Conservation (phyloP, 306 rosid genomes). For the Glycyrrhiza uralensis region DNA sequence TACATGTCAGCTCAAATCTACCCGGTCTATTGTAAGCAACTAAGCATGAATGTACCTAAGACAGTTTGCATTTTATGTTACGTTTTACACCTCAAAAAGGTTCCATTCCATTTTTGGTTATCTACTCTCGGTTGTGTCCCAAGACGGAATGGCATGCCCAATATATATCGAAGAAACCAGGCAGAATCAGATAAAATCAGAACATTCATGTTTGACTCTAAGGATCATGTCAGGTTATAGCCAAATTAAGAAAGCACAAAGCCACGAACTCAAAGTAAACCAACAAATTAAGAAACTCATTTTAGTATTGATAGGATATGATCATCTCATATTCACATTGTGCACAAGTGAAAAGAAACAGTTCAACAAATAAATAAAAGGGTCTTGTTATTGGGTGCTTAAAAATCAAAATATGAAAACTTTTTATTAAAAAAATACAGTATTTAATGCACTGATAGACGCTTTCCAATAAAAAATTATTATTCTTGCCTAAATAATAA, state of each 20-base stretch:
- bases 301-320: neutral
- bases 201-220: neutral
- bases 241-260: neutral
- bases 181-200: neutral
- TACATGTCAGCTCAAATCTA: neutral
- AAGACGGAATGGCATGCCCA: neutral
- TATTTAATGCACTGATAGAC: neutral
- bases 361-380: neutral
- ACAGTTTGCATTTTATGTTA: neutral
- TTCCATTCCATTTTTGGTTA: neutral
- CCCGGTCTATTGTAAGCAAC: neutral
- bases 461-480: neutral
- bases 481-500: too few species aligned
- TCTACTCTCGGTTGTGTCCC: neutral
- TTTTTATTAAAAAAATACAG: too few species aligned
- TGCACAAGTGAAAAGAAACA: neutral
- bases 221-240: neutral
- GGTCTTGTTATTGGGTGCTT: too few species aligned
- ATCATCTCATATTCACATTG: neutral
- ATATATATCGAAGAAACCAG: neutral
- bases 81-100: neutral
- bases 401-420: too few species aligned
- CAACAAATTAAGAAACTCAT: neutral
- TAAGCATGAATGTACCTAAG: neutral
- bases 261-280: neutral